These are phyloP conservation scores for Colletotrichum nymphaeae DNA, from an alignment of 2,329 filamentous ascomycete genomes.

Conservation along the genomic window DNA sequence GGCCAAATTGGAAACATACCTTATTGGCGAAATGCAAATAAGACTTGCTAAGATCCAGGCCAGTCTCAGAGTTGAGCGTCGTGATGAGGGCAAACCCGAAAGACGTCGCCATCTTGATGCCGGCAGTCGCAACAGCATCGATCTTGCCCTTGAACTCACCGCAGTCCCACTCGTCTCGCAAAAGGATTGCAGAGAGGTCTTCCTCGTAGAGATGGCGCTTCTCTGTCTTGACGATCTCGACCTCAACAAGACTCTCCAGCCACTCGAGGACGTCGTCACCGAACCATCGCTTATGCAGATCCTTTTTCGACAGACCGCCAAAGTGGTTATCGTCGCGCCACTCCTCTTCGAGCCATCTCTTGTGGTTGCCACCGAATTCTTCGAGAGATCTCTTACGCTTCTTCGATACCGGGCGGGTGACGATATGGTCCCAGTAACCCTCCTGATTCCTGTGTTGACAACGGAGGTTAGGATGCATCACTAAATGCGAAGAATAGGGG, in stretches of 20 bases:
- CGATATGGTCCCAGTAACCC: not conserved
- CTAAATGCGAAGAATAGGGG: too few species aligned
- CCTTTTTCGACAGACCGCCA: not conserved
- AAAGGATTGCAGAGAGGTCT: not conserved
- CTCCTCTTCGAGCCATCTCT: not conserved
- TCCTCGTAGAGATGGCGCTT: not conserved
- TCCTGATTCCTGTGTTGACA: not conserved
- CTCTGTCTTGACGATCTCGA: not conserved
- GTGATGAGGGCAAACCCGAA: constrained; percentile 24
- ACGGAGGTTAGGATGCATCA: not conserved
- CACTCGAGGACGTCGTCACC: not conserved
- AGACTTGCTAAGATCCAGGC: not conserved
- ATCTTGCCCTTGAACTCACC: not conserved
- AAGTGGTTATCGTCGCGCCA: not conserved
- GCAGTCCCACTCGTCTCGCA: not conserved
- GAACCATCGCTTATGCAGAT: not conserved
- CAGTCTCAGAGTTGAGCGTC: not conserved
- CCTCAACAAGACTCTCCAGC: not conserved
- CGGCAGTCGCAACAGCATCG: not conserved
- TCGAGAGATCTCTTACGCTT: not conserved
- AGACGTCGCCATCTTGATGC: not conserved
- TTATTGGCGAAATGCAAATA: not conserved
- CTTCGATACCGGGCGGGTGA: not conserved
- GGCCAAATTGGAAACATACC: not conserved
- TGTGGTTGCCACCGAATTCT: not conserved